Evolutionary conservation across 106 monocot species (phyloP).

Genomic region (Dendrobium nobile): DNA sequence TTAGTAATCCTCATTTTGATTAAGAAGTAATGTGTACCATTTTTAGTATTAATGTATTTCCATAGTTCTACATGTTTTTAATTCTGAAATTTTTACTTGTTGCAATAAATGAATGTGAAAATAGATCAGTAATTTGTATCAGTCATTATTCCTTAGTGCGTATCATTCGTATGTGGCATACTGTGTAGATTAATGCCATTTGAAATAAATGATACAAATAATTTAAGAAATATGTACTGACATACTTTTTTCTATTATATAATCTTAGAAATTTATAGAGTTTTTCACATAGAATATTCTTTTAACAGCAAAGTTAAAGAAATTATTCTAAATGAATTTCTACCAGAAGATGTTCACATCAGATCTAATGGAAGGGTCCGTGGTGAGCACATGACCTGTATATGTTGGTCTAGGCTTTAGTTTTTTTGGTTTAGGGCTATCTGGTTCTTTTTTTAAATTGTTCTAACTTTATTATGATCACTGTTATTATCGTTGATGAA

Average conservation of each 20-base stretch:
- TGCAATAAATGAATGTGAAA: background rate
- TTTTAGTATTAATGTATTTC: background rate
- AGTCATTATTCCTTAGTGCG: background rate
- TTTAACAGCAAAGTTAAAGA: background rate
- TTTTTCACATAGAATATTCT: background rate
- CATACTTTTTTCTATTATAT: background rate
- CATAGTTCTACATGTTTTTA: background rate
- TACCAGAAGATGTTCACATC: conserved; percentile 79
- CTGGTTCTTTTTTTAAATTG: background rate
- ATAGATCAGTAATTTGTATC: background rate
- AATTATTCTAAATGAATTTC: conserved; percentile 62
- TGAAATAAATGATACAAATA: background rate
- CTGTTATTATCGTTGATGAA: background rate
- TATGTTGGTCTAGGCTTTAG: conserved; percentile 5
- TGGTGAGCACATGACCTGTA: conserved; percentile 30
- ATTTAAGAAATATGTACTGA: background rate
- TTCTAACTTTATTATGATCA: background rate
- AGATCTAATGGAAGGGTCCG: conserved; percentile 82
- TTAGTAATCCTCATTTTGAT: background rate
- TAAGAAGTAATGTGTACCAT: background rate
- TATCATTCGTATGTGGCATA: background rate
- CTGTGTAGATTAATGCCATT: background rate
- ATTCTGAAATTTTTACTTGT: background rate
- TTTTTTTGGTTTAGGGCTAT: background rate
- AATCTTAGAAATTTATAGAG: background rate